A percentile compares a stretch with the other conserved stretches of the same genome.
Evolutionary conservation across 257 asterid genomes (phyloP).

Genomic region (Gentiana dahurica): DNA sequence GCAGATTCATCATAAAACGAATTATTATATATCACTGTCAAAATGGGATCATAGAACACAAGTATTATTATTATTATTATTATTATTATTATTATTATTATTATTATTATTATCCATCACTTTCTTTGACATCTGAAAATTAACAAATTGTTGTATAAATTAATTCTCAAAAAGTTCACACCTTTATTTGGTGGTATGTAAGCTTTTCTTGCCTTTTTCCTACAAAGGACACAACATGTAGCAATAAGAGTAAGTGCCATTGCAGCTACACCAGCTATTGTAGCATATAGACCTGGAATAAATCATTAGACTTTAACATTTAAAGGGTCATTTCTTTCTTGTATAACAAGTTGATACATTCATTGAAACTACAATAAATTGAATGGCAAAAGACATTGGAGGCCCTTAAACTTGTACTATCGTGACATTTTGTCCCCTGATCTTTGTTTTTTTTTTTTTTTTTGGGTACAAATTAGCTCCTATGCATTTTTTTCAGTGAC

Average conservation of each 20-base stretch:
- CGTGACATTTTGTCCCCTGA: no score
- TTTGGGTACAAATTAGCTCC: no score
- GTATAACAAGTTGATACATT: no score
- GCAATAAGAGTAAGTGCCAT: constrained; percentile 13
- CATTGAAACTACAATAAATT: no score
- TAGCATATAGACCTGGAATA: constrained; percentile 27
- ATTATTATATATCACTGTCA: constrained; percentile 15
- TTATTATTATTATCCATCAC: no score
- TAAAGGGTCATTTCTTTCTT: no score
- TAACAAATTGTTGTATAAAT: constrained; percentile 6
- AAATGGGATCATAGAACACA: not conserved
- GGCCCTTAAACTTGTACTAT: no score
- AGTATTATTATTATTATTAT: not conserved
- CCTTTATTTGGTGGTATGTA: constrained; percentile 18
- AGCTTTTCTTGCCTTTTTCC: constrained; percentile 18
- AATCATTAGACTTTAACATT: not conserved
- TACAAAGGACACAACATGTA: constrained; percentile 19
- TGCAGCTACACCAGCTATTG: constrained; percentile 32
- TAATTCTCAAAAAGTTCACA: no score
- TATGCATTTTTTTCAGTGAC: no score
- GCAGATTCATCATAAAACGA: constrained; percentile 26
- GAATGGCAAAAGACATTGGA: no score
- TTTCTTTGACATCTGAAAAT: not conserved
- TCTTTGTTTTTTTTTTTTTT: no score
- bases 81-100: no score